These are phyloP conservation scores for Epithele typhae DNA, from an alignment of 768 basidiomycete species.

Conservation along the genomic window DNA sequence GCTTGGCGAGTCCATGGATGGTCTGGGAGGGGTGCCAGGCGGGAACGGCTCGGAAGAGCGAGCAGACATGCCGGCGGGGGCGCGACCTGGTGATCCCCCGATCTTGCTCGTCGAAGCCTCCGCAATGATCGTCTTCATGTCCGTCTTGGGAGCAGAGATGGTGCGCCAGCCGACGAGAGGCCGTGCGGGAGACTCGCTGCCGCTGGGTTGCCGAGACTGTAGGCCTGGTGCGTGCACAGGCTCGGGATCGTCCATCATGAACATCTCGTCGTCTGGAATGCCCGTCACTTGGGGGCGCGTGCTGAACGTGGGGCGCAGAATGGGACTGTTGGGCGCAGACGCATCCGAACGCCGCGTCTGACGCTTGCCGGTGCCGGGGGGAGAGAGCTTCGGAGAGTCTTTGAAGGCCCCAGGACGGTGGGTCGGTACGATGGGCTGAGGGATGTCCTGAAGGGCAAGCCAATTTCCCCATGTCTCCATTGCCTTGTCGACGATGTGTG, in stretches of 20 bases:
- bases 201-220: conserved; percentile 5
- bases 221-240: conserved; percentile 16
- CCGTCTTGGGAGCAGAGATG: conserved; percentile 55
- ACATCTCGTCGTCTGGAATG: conserved; percentile 58
- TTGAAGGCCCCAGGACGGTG: conserved; percentile 18
- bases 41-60: neutral
- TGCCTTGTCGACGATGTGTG: conserved; percentile 45
- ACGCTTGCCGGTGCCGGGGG: conserved; percentile 22
- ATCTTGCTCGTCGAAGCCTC: conserved; percentile 49
- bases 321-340: conserved; percentile 24
- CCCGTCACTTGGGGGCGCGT: conserved; percentile 14
- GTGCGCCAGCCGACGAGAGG: conserved; percentile 29
- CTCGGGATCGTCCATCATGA: conserved; percentile 80
- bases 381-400: conserved; percentile 28
- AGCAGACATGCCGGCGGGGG: neutral
- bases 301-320: conserved; percentile 19
- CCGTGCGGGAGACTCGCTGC: conserved; percentile 6
- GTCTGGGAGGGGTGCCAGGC: conserved; percentile 4
- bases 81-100: neutral
- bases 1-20: neutral
- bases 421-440: conserved; percentile 44
- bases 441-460: conserved; percentile 67
- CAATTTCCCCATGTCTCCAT: conserved; percentile 65
- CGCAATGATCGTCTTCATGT: conserved; percentile 85
- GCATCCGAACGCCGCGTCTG: conserved; percentile 19